Conservation (phyloP, 2,329 filamentous ascomycete genomes). For the Amauroascus verrucosus region DNA sequence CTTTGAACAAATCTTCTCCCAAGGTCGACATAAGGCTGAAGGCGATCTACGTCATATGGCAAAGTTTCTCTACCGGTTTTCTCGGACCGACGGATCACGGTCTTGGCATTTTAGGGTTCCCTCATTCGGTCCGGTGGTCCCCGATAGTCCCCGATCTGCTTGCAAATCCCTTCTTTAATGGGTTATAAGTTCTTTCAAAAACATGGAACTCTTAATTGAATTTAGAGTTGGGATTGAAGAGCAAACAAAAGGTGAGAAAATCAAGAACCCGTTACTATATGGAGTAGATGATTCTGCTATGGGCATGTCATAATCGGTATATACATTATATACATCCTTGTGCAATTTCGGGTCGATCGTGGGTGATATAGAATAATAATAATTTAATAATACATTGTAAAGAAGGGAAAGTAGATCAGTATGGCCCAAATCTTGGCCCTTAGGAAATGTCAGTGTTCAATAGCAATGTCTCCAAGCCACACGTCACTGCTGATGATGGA, state of each 20-base stretch:
- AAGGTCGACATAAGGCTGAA: too few relatives aligned
- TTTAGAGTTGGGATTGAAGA: too few relatives aligned
- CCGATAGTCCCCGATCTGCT: neutral
- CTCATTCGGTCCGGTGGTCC: neutral
- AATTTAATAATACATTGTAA: constrained; percentile 1
- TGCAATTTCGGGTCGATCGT: neutral
- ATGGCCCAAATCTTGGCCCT: neutral
- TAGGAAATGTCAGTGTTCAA: constrained; percentile 8
- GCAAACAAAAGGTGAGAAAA: too few relatives aligned
- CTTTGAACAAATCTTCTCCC: too few relatives aligned
- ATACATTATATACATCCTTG: neutral
- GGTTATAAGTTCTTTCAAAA: too few relatives aligned
- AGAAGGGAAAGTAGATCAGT: neutral
- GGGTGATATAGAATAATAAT: too few relatives aligned
- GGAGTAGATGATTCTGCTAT: neutral
- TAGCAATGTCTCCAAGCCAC: constrained; percentile 17
- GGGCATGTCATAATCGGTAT: neutral
- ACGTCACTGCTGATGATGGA: constrained; percentile 16
- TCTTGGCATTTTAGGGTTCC: neutral
- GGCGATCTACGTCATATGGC: neutral
- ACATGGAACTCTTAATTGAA: too few relatives aligned
- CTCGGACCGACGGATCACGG: too few relatives aligned
- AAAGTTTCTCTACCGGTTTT: neutral
- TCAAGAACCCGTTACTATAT: too few relatives aligned
- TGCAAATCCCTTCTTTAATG: too few relatives aligned